These are phyloP conservation scores for Setomelanomma holmii DNA, from an alignment of 2,329 filamentous ascomycete species.

Conservation along the genomic window DNA sequence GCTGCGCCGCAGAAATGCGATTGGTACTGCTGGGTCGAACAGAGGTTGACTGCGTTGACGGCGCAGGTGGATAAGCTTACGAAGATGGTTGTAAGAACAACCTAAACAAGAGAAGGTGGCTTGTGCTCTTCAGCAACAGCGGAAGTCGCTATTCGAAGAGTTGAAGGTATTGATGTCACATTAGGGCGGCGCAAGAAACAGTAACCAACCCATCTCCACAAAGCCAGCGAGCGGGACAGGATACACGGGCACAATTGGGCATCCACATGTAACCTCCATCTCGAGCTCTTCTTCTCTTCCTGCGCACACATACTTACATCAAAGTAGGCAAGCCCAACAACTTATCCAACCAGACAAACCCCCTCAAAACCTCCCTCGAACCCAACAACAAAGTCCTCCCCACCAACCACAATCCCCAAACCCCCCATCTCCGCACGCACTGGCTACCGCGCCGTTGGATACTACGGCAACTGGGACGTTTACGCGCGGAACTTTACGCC, in stretches of 20 bases:
- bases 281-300: too few species aligned
- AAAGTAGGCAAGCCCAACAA: not conserved
- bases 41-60: not conserved
- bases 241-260: not conserved
- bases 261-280: not conserved
- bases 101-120: too few species aligned
- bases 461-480: constrained; percentile 83
- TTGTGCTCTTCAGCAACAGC: too few species aligned
- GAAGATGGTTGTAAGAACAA: not conserved
- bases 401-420: not conserved
- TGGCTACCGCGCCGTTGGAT: constrained; percentile 58
- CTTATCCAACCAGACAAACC: not conserved
- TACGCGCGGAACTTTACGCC: constrained; percentile 87
- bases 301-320: too few species aligned
- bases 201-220: too few species aligned
- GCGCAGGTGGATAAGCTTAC: not conserved
- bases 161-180: too few species aligned
- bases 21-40: constrained; percentile 1
- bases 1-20: not conserved
- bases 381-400: not conserved
- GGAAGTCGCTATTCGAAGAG: too few species aligned
- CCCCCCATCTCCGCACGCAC: constrained; percentile 5
- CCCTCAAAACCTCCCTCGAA: not conserved
- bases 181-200: too few species aligned
- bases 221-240: not conserved